These are phyloP conservation scores for Colletotrichum eremochloae DNA, from an alignment of 2,329 filamentous ascomycete species.

Conservation along the genomic window DNA sequence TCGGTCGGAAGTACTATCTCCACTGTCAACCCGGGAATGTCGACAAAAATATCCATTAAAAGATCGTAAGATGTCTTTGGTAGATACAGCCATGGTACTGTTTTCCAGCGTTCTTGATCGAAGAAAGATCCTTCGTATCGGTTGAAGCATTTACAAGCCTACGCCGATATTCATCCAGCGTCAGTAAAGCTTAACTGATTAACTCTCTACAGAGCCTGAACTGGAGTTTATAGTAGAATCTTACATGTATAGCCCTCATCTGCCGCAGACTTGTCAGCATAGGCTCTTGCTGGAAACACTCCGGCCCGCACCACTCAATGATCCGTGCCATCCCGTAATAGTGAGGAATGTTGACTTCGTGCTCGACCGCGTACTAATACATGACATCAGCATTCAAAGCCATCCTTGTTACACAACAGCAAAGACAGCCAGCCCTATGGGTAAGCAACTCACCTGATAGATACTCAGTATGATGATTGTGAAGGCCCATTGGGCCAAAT, in stretches of 20 bases:
- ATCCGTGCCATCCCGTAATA: constrained; percentile 19
- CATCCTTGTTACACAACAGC: background rate
- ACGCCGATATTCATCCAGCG: rapidly evolving
- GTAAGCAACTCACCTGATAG: constrained; percentile 14
- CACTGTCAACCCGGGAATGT: constrained; percentile 14
- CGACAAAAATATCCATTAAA: constrained; percentile 19
- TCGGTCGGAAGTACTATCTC: background rate
- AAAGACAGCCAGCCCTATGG: too few relatives aligned
- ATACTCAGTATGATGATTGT: constrained; percentile 29
- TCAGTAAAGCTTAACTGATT: background rate
- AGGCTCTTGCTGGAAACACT: constrained; percentile 29
- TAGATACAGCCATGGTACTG: constrained; percentile 2
- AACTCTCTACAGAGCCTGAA: too few relatives aligned
- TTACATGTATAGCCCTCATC: constrained; percentile 25
- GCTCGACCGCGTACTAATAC: constrained; percentile 19
- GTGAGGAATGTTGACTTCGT: constrained; percentile 14
- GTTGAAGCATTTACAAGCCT: constrained; percentile 27
- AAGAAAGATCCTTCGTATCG: constrained; percentile 23
- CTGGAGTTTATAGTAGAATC: background rate
- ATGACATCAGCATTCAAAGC: background rate
- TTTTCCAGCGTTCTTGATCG: constrained; percentile 21
- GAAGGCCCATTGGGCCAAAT: constrained; percentile 14
- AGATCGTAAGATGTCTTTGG: constrained; percentile 22
- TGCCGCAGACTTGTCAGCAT: constrained; percentile 29
- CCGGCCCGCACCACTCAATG: constrained; percentile 25